Base-by-base conservation (phyloP, 2,329 filamentous ascomycete species). In the Fusarium buxicola region DNA sequence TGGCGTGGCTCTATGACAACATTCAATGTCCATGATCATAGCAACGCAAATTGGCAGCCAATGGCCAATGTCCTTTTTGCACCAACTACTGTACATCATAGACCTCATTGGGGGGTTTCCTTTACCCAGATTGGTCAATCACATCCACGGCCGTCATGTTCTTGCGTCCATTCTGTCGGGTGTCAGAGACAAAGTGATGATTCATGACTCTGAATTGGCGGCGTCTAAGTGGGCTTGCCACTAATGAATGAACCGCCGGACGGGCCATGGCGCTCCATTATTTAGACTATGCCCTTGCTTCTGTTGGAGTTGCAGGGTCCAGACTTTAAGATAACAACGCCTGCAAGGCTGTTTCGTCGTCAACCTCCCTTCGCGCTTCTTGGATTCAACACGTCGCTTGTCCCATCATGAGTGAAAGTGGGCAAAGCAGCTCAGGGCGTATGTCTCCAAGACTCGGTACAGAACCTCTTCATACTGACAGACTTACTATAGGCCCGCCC, bases 181-280 rank as follows among this genome's bases (percentile, higher is more conserved):
- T 31, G n/a, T 13, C 16, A 16, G 32, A 11, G 5, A 10, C 13
- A 39, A 27, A 62, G 30, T 39, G 63, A 69, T 69, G 67, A 70
- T 69, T 69, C 63, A 69, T 70, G 65, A 60, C 52, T 56, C 40
- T 28, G 40, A 41, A 51, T 51, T 35, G n/a, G 31, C 36, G 32
- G 8, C 38, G 39, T 49, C 27, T 18, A 39, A 31, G 27, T 39
- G 27, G 34, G 35, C 46, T 49, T 49, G 46, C 16, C 46, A 35
- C 27, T 21, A 41, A 41, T 40, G 25, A 45, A 36, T 36, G 41
- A 28, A 13, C 13, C 28, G 15, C 28, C 25, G 36, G 24, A 21
- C 12, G 25, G 25, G 36, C 16, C 7, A 31, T 24, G 16, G 21
- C 31, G 28, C 27, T 27, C 21, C 21, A 21, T 51, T 50, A 36